Evolutionary conservation across 1,284 basidiomycete genomes (phyloP), one percentile per base, ranked within the genome.

Genomic region (Cryptococcus neoformans): DNA sequence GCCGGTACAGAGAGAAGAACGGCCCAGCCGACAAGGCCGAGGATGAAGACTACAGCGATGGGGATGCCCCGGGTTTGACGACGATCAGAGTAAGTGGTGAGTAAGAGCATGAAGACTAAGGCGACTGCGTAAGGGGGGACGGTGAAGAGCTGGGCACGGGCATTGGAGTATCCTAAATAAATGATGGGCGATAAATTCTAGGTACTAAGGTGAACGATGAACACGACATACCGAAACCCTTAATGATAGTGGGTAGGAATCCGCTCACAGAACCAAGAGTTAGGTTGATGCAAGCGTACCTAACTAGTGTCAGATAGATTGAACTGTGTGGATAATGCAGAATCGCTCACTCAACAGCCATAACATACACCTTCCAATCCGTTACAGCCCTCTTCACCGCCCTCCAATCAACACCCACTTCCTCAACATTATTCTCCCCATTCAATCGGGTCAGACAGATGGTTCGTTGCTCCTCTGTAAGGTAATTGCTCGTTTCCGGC

Each of bases 161-260:
- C 77, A 39, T 75, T 73, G 34, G 72, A 73, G 67, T 81, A 82
- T 2, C 83, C 82, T 28, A 81, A 62, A 10, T 21, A 73, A 76
- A 17, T 21, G 21, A 21, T 21, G 21, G 21, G 21, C 21, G 21
- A 21, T 21, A 21, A 21, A 21, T 21, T 21, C 21, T 21, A 21
- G 21, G 21, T 21, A 21, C 21, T 21, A 21, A 21, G 21, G 21
- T 21, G 21, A 21, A 21, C 21, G 21, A 21, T 21, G 21, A 21
- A 21, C 21, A 21, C 21, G 5, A 58, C 57, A 45, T 39, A 58
- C 57, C 61, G 21, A 66, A 59, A 11, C 64, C 72, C 59, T 81
- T 82, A 59, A 91, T 84, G 66, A 92, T 90, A 0, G 90, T 92
- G 0, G 90, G 90, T 28, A 92, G 78, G 78, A 92, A 93, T 0